These are phyloP conservation scores for Podospora anserina DNA, from an alignment of 495 filamentous ascomycete species.

Conservation along the genomic window DNA sequence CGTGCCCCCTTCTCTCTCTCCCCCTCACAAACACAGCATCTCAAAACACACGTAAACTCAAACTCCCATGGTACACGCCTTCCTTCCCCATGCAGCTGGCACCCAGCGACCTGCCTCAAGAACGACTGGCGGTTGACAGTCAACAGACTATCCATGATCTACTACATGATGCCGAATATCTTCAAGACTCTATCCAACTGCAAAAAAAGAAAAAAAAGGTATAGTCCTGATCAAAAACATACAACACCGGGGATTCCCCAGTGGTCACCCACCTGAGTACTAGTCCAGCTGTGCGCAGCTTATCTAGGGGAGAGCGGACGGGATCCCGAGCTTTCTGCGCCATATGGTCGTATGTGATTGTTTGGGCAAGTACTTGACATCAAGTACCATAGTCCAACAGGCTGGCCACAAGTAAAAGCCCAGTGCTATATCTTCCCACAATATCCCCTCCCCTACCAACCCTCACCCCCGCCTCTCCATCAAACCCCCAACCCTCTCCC, in stretches of 20 bases:
- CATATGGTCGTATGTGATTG: no score
- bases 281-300: neutral
- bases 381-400: no score
- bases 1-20: neutral
- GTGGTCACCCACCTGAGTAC: no score
- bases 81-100: neutral
- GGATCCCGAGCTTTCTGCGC: constrained; percentile 39
- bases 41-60: neutral
- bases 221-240: no score
- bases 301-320: constrained; percentile 49
- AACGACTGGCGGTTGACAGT: neutral
- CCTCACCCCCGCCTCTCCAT: neutral
- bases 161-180: neutral
- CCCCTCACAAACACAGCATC: neutral
- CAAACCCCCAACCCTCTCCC: neutral
- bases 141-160: neutral
- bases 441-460: no score
- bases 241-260: no score
- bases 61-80: neutral
- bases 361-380: no score
- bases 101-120: neutral
- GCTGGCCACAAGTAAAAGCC: no score
- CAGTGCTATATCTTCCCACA: no score
- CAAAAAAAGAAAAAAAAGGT: no score
- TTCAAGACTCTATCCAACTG: no score